These are phyloP conservation scores for Juncus effusus DNA, from an alignment of 176 grass and related monocot species.

Conservation along the genomic window DNA sequence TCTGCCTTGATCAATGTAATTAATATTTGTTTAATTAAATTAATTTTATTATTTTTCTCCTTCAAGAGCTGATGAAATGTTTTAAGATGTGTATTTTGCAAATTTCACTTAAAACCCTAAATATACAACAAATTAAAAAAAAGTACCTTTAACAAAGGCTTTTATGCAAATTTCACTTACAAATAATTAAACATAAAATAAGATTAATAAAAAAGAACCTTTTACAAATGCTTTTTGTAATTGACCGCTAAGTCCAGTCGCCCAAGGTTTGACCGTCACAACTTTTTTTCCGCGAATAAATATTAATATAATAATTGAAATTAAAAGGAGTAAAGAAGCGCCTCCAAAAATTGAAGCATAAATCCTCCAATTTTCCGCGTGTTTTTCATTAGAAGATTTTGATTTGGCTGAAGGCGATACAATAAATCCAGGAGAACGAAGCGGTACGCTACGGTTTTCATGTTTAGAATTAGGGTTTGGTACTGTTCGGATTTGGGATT, in stretches of 20 bases:
- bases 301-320: constrained; percentile 29
- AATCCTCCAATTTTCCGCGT: constrained; percentile 4
- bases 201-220: constrained; percentile 30
- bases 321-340: constrained; percentile 30
- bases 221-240: constrained; percentile 66
- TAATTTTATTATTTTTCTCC: no score
- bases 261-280: constrained; percentile 61
- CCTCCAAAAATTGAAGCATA: constrained; percentile 36
- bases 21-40: no score
- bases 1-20: no score
- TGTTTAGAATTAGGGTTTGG: background rate
- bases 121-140: no score
- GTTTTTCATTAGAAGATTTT: background rate
- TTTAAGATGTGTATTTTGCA: no score
- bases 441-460: no score
- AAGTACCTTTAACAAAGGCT: no score
- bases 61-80: no score
- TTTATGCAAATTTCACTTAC: no score
- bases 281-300: constrained; percentile 47
- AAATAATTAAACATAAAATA: no score
- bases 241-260: constrained; percentile 59
- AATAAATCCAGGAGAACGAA: constrained; percentile 14
- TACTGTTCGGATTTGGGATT: background rate
- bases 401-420: background rate
- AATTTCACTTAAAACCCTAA: no score